Evolutionary conservation across 2,329 filamentous ascomycete genomes (phyloP).

Genomic region (Calonectria pauciramosa): DNA sequence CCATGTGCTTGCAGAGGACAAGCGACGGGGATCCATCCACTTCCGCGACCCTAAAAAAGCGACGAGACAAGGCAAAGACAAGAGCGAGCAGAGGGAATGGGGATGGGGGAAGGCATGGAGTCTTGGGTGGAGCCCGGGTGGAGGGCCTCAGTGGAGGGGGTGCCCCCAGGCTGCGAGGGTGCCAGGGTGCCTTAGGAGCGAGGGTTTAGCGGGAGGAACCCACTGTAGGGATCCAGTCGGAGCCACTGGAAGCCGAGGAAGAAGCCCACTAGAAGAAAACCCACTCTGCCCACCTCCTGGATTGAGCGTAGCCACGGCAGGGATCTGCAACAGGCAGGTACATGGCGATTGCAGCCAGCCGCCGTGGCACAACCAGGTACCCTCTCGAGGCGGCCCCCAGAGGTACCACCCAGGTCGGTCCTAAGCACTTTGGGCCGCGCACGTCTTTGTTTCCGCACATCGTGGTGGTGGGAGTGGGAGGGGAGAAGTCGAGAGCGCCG

Average conservation of each 20-base stretch:
- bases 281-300: conserved; percentile 39
- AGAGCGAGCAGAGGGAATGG: not conserved
- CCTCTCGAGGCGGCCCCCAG: not conserved
- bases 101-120: conserved; percentile 4
- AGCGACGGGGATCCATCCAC: conserved; percentile 7
- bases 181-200: conserved; percentile 6
- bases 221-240: conserved; percentile 37
- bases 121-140: conserved; percentile 19
- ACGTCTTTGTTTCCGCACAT: conserved; percentile 9
- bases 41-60: conserved; percentile 8
- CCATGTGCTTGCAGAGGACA: not conserved
- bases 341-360: not conserved
- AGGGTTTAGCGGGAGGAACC: conserved; percentile 30
- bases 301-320: conserved; percentile 40
- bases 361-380: not conserved
- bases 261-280: conserved; percentile 44
- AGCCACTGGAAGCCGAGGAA: conserved; percentile 47
- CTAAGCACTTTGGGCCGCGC: conserved; percentile 3
- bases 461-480: not conserved
- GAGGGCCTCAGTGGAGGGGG: conserved; percentile 37
- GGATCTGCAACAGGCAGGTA: conserved; percentile 21
- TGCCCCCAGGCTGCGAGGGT: not conserved
- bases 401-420: not conserved
- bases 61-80: conserved; percentile 10
- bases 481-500: not conserved